Evolutionary conservation across 2,329 filamentous ascomycete species (phyloP), one percentile per base, ranked within the genome.

Genomic region (Epichloe gansuensis): DNA sequence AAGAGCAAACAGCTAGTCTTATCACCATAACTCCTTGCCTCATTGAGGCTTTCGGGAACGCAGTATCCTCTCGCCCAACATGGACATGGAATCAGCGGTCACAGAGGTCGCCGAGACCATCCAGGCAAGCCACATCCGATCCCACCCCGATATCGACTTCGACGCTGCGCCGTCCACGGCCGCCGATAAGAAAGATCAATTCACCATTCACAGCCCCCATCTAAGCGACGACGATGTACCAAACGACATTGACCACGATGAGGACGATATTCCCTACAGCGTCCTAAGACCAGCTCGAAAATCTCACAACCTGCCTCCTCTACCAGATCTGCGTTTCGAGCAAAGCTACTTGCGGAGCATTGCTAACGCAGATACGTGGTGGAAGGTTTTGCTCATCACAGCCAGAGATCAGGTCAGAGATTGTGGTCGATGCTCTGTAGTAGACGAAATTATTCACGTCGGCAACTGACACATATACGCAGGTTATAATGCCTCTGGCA

Each of bases 261-360:
- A 83, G 49, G 82, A 84, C 54, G 84, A 87, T 51, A 81, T 88
- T 23, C 84, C 84, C 12, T 74, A 83, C 55, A 84, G 80, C 57
- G 75, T 84, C 5, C 68, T 89, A 49, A 73, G 74, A 43, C 74
- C 81, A 46, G 67, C 74, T 51, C 71, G 71, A 49, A 74, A 72
- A 47, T 62, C 63, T 46, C 66, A 69, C 38, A 66, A 70, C 41
- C 71, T 83, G 51, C 79, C 77, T 34, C 79, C 81, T 8, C 78
- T 96, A 63, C 89, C 90, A 4, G 93, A 98, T 71, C 74, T 98
- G 58, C 81, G 93, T 43, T 97, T 97, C 70, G 93, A 98, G 72
- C 93, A 98, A 77, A 96, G 90, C 75, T 98, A 98, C 68, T 78
- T 98, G 51, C 85, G 87, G 61, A 95, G 89, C 70, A 86, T 98